Evolutionary conservation across 345 rosid genomes (phyloP), one percentile per base, ranked within the genome.

Genomic region (Gossypium raimondii): DNA sequence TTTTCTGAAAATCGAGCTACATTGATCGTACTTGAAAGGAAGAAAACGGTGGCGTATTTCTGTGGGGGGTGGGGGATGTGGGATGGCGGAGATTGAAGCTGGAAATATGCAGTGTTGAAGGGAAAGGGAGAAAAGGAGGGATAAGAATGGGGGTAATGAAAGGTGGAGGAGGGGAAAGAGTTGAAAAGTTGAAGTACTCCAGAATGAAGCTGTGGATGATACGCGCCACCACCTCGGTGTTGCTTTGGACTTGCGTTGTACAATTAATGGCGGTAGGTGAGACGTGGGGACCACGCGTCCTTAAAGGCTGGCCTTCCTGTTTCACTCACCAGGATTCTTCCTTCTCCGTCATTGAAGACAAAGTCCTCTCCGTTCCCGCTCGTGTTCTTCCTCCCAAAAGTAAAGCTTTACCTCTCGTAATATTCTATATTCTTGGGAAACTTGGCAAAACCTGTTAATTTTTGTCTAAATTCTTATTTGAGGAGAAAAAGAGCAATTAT

Each of bases 171-270:
- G 72, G 72, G 55, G 80, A 72, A 55, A 74, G 81, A 80, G 75
- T 78, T 25, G 93, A 88, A 78, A 89, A 89, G 83, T 75, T 87
- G 12, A 89, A 81, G 82, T 67, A 87, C 78, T 85, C 97, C 62
- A 85, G 85, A 73, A 87, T 84, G 89, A 90, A 93, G 82, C 77
- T 92, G 76, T 93, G 99, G 99, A 81, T 92, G 87, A 85, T 93
- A 72, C 87, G 99, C 2, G 99, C 98, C 68, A 84, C 97, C 69
- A 88, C 97, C 0, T 84, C 97, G 63, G 85, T 96, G 78, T 81
- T 96, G 83, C 83, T 96, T 2, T 96, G 99, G 99, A 96, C 98
- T 29, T 96, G 99, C 75, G 73, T 90, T 58, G 97, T 96, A 64
- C 99, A 96, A 75, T 80, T 93, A 82, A 90, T 94, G 74, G 88